phyloP scores from a whole-genome alignment of 2,329 filamentous ascomycete species.

The Aurifilum marmelostoma region DNA sequence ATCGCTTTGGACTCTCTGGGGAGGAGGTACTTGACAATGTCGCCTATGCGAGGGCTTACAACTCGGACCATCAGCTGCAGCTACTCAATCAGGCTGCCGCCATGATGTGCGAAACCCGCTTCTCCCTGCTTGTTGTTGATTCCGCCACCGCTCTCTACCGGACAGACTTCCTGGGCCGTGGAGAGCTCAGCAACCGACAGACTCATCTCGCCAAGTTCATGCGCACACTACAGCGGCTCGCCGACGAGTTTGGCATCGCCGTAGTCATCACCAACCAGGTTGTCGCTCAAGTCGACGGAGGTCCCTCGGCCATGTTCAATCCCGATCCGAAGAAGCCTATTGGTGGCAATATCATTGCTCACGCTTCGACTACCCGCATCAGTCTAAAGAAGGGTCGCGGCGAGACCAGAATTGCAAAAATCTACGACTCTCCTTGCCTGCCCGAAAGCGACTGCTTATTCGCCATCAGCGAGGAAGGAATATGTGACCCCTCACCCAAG shows the following conservation, averaged over 20 bases:
- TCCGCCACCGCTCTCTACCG: constrained; percentile 94
- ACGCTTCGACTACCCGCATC: constrained; percentile 91
- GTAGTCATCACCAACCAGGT: constrained; percentile 99
- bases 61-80: constrained; percentile 96
- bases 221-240: constrained; percentile 78
- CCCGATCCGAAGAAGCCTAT: constrained; percentile 98
- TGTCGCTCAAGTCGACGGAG: constrained; percentile 96
- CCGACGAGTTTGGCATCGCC: constrained; percentile 89
- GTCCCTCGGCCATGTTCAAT: constrained; percentile 97
- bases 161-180: constrained; percentile 95
- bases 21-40: constrained; percentile 99
- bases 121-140: constrained; percentile 93
- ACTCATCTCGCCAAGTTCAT: constrained; percentile 88
- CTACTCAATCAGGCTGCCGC: constrained; percentile 91
- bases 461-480: constrained; percentile 95
- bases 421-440: constrained; percentile 96
- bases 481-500: constrained; percentile 93
- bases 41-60: constrained; percentile 96
- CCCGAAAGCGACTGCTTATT: constrained; percentile 97
- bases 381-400: constrained; percentile 94
- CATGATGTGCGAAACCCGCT: constrained; percentile 99
- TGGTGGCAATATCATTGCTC: constrained; percentile 97
- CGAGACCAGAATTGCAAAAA: constrained; percentile 97
- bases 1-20: constrained; percentile 90
- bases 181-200: constrained; percentile 92